Conservation (phyloP, 2,329 filamentous ascomycete species). For the Beauveria varroae region DNA sequence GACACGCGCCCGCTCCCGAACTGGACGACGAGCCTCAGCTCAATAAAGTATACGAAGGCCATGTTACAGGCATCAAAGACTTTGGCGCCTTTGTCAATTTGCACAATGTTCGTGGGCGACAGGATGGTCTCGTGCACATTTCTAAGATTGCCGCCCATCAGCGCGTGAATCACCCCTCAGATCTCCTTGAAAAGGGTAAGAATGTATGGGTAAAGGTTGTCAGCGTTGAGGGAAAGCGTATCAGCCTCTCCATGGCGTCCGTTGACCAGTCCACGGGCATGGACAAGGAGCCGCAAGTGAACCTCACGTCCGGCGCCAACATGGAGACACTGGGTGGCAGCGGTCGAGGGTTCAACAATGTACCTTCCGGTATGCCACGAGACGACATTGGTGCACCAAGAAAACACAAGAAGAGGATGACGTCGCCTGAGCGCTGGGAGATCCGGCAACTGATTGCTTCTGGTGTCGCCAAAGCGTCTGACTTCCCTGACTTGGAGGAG, state of each 20-base stretch:
- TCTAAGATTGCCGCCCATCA: constrained; percentile 80
- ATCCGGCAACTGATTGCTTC: constrained; percentile 95
- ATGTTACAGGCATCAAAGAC: constrained; percentile 86
- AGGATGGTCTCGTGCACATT: constrained; percentile 89
- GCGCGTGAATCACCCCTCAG: constrained; percentile 85
- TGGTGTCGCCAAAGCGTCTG: constrained; percentile 83
- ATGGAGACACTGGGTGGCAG: constrained; percentile 69
- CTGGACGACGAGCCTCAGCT: constrained; percentile 75
- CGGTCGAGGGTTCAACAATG: constrained; percentile 48
- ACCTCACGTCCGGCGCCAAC: constrained; percentile 85
- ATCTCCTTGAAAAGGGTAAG: constrained; percentile 74
- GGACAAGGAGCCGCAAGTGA: constrained; percentile 70
- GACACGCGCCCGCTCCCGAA: constrained; percentile 60
- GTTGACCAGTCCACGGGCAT: constrained; percentile 84
- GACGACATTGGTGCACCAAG: constrained; percentile 36
- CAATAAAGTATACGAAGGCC: constrained; percentile 83
- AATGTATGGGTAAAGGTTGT: constrained; percentile 87
- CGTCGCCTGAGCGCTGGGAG: constrained; percentile 94
- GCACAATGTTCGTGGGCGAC: constrained; percentile 77
- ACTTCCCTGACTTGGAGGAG: constrained; percentile 91
- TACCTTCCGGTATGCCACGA: constrained; percentile 26
- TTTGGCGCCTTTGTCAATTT: constrained; percentile 95
- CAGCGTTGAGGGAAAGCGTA: constrained; percentile 72
- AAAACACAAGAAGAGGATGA: constrained; percentile 81
- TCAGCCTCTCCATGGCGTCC: constrained; percentile 94